phyloP scores from a whole-genome alignment of 495 filamentous ascomycete species.

The Penicillium coprophilum region DNA sequence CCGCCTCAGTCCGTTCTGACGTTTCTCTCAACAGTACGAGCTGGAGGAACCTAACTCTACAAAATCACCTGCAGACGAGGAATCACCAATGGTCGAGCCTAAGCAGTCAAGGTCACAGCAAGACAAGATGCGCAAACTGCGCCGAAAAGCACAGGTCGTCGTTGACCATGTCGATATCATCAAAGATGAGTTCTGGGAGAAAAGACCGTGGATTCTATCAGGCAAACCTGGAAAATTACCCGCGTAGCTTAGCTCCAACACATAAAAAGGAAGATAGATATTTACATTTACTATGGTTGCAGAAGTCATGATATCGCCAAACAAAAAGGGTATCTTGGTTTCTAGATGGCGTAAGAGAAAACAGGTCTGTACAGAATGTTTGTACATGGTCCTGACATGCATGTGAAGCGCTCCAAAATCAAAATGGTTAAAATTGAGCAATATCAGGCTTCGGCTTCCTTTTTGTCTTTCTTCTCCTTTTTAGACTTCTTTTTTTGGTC shows the following conservation, averaged over 20 bases:
- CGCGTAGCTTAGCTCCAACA: slow-evolving; percentile 36
- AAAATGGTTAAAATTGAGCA: slow-evolving; percentile 5
- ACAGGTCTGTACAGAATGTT: slow-evolving; percentile 18
- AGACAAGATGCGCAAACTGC: slow-evolving; percentile 74
- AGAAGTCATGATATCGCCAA: slow-evolving; percentile 23
- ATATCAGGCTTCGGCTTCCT: slow-evolving; percentile 27
- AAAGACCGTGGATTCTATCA: slow-evolving; percentile 80
- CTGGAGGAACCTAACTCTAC: slow-evolving; percentile 33
- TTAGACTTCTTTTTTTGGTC: slow-evolving; percentile 31
- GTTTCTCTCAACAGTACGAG: slow-evolving; percentile 34
- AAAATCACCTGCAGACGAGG: slow-evolving; percentile 15
- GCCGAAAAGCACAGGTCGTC: slow-evolving; percentile 71
- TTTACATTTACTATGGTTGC: neutral
- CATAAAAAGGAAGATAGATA: neutral
- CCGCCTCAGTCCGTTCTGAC: slow-evolving; percentile 15
- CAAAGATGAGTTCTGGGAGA: slow-evolving; percentile 88
- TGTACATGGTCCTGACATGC: slow-evolving; percentile 10
- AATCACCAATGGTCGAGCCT: slow-evolving; percentile 13
- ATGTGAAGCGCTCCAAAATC: slow-evolving; percentile 5
- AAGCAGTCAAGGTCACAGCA: slow-evolving; percentile 68
- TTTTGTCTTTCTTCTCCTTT: slow-evolving; percentile 35
- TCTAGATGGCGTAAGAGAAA: slow-evolving; percentile 27
- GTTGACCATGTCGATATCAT: slow-evolving; percentile 91
- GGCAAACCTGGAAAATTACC: slow-evolving; percentile 69
- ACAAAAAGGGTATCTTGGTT: slow-evolving; percentile 40